Conservation (phyloP, 345 rosid genomes). For the Corchorus capsularis region DNA sequence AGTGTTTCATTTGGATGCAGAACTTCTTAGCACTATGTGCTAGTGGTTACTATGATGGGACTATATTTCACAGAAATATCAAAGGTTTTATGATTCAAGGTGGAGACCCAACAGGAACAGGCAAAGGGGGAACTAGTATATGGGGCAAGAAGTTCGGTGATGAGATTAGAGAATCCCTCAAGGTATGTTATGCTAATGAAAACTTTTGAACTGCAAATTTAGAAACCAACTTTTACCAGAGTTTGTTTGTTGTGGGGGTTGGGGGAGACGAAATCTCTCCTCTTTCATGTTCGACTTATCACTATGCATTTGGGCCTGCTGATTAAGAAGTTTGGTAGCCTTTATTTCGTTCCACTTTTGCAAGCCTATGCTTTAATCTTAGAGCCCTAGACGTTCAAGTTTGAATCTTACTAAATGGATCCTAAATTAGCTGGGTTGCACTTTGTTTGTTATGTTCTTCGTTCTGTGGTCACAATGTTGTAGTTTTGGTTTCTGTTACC, state of each 20-base stretch:
- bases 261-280: not conserved
- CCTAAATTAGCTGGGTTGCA: not conserved
- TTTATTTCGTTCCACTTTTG: not conserved
- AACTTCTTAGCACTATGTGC: conserved; percentile 95
- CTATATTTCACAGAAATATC: conserved; percentile 87
- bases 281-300: not conserved
- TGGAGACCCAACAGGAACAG: conserved; percentile 95
- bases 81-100: conserved; percentile 99
- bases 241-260: too few species aligned
- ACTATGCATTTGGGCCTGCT: conserved; percentile 1
- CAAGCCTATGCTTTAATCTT: not conserved
- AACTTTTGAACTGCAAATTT: not conserved
- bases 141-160: conserved; percentile 99
- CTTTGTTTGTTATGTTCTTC: not conserved
- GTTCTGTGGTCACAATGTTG: not conserved
- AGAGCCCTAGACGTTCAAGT: not conserved
- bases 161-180: conserved; percentile 94
- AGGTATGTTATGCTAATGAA: conserved; percentile 52
- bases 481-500: not conserved
- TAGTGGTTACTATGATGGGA: conserved; percentile 89
- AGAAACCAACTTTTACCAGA: not conserved
- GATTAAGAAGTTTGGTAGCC: not conserved
- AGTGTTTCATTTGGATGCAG: conserved; percentile 42
- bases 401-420: not conserved
- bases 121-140: conserved; percentile 96